These are phyloP conservation scores for Chlamydomonas sphaeroides DNA, from an alignment of 139 green algal species.

Conservation along the genomic window DNA sequence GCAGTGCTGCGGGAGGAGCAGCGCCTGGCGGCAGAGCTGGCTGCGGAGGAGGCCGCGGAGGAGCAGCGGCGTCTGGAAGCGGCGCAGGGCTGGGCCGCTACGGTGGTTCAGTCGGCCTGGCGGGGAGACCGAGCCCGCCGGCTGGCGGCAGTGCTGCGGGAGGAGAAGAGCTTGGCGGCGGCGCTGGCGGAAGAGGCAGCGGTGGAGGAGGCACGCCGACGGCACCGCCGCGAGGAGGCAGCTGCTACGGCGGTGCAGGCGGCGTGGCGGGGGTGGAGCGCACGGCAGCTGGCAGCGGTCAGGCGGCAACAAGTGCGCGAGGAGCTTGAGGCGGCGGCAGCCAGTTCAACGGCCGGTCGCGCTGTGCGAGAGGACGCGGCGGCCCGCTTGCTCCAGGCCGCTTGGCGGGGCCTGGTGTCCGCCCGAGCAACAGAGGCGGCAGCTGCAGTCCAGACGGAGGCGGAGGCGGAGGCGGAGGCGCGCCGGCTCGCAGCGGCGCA, in stretches of 20 bases:
- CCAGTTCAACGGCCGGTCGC: too few species aligned
- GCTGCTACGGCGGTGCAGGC: background rate
- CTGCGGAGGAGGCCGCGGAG: background rate
- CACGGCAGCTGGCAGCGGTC: too few species aligned
- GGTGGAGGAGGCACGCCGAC: too few species aligned
- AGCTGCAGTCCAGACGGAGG: too few species aligned
- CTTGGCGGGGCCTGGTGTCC: too few species aligned
- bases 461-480: background rate
- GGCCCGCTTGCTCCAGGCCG: too few species aligned
- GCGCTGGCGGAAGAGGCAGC: background rate
- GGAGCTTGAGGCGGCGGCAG: background rate
- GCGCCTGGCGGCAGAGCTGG: background rate
- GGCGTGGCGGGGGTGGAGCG: background rate
- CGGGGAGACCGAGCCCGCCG: background rate
- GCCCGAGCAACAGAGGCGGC: too few species aligned
- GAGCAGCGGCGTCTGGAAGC: background rate
- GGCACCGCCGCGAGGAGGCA: background rate
- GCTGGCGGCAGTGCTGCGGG: background rate
- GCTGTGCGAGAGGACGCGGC: too few species aligned
- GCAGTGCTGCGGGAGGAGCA: too few species aligned
- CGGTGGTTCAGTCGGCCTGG: background rate
- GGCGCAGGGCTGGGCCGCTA: background rate
- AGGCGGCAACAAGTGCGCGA: background rate
- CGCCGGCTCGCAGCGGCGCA: too few species aligned
- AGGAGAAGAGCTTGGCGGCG: background rate